These are phyloP conservation scores for Botryotinia convoluta DNA, from an alignment of 2,329 filamentous ascomycete species.

Conservation along the genomic window DNA sequence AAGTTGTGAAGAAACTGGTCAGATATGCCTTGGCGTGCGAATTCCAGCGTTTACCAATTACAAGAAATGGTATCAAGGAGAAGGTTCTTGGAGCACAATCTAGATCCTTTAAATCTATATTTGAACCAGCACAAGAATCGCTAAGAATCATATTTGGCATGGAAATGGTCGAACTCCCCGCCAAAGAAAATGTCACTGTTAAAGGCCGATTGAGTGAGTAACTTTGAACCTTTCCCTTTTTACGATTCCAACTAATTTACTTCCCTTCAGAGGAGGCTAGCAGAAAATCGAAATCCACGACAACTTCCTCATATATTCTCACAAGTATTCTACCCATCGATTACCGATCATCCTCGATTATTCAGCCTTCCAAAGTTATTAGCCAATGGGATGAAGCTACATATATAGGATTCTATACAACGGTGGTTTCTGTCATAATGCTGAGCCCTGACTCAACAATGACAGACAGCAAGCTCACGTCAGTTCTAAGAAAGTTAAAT, in stretches of 20 bases:
- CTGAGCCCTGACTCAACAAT: conserved; percentile 68
- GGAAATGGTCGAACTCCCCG: conserved; percentile 81
- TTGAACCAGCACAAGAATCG: conserved; percentile 70
- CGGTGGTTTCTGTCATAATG: conserved; percentile 73
- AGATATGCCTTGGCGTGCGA: conserved; percentile 66
- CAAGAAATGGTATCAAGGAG: conserved; percentile 60
- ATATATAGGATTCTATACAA: conserved; percentile 78
- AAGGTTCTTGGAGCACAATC: conserved; percentile 52
- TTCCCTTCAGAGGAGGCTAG: conserved; percentile 33
- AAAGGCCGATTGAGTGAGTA: conserved; percentile 69
- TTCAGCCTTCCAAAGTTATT: conserved; percentile 65
- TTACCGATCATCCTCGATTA: conserved; percentile 65
- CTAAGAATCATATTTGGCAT: conserved; percentile 80
- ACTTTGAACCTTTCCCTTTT: background rate
- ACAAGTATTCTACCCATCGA: conserved; percentile 66
- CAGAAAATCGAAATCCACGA: conserved; percentile 47
- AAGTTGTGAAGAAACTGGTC: conserved; percentile 64
- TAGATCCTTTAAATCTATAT: conserved; percentile 72
- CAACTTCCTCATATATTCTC: conserved; percentile 72
- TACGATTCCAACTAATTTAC: conserved; percentile 4
- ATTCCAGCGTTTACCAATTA: conserved; percentile 58
- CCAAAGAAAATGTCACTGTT: conserved; percentile 75
- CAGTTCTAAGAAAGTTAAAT: conserved; percentile 72
- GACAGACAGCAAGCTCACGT: conserved; percentile 73
- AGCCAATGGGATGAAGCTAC: conserved; percentile 68